Base-by-base conservation (phyloP, 306 rosid species). In the Malus domestica region DNA sequence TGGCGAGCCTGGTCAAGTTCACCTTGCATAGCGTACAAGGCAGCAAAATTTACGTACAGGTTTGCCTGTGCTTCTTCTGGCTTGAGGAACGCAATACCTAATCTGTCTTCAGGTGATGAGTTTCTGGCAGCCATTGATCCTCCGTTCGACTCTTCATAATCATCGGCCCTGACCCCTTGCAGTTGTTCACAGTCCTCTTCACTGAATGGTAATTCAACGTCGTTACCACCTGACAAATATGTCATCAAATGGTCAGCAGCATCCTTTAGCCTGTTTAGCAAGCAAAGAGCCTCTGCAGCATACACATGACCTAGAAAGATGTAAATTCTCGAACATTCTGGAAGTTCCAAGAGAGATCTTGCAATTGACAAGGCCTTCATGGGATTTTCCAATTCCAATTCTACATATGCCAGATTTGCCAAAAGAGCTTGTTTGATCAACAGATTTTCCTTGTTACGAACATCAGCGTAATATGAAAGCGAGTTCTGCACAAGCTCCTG, bases 201-300 rank as follows among this genome's bases (percentile, higher is more conserved):
- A 55, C 80, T 87, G 89, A 90, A 96, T 80, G 99, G 99, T 83
- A 90, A 81, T 65, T 82, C 87, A 61, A 90, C 78, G 70, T 68
- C 77, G 67, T 76, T 86, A 64, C 84, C 93, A 57, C 90, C 97
- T 0, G 93, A 87, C 84, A 96, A 80, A 87, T 90, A 96, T 73
- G 67, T 75, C 59, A 87, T 85, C 79, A 96, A 82, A 86, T 83
- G 91, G 63, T 88, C 90, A 62, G 92, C 86, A 65, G 98, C 99
- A 79, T 96, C 99, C 81, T 86, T 96, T 72, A 91, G 89, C 81
- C 96, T 86, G 70, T 89, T 93, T 45, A 96, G 87, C 80, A 88
- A 84, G 90, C 98, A 93, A 49, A 92, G 98, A 57, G 99, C 96
- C 90, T 96, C 99, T 27, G 99, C 97, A 2, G 98, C 93, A 89